These are phyloP conservation scores for Euphorbia neoarborescens DNA, from an alignment of 441 rosid species.

Conservation along the genomic window DNA sequence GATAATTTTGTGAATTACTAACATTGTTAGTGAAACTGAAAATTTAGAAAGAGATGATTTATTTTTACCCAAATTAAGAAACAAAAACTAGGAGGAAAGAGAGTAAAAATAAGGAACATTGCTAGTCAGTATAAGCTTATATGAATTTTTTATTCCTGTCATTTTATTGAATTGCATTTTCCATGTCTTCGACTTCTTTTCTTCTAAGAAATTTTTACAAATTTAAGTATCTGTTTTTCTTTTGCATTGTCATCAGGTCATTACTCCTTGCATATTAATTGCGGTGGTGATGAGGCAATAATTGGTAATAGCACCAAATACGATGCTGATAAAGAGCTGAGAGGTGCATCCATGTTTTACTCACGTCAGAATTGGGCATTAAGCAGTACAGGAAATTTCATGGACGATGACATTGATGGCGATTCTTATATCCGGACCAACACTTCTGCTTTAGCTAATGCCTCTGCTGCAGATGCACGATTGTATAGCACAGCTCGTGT, in stretches of 20 bases:
- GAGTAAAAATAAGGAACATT: not conserved
- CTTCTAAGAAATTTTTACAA: not conserved
- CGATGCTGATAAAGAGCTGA: slow-evolving; percentile 45
- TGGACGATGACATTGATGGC: slow-evolving; percentile 60
- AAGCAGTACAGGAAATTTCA: slow-evolving; percentile 87
- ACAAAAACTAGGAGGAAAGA: not conserved
- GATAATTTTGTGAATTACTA: not conserved
- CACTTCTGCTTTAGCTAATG: slow-evolving; percentile 44
- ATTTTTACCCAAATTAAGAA: not conserved
- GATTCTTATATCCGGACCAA: slow-evolving; percentile 48
- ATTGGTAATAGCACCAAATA: slow-evolving; percentile 30
- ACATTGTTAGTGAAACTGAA: not conserved
- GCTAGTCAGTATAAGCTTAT: not conserved
- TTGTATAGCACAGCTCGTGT: slow-evolving; percentile 60
- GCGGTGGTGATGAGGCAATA: slow-evolving; percentile 61
- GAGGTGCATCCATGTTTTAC: slow-evolving; percentile 71
- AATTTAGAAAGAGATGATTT: not conserved
- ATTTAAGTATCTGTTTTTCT: not conserved
- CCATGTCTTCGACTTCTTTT: not conserved
- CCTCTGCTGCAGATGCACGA: slow-evolving; percentile 29
- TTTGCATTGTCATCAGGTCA: slow-evolving; percentile 35
- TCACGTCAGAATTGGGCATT: slow-evolving; percentile 55
- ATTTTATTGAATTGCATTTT: not conserved
- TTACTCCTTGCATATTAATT: slow-evolving; percentile 61
- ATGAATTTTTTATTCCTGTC: not conserved